Conservation (phyloP, 164 flowering plant species). For the Stephania yunnanensis region DNA sequence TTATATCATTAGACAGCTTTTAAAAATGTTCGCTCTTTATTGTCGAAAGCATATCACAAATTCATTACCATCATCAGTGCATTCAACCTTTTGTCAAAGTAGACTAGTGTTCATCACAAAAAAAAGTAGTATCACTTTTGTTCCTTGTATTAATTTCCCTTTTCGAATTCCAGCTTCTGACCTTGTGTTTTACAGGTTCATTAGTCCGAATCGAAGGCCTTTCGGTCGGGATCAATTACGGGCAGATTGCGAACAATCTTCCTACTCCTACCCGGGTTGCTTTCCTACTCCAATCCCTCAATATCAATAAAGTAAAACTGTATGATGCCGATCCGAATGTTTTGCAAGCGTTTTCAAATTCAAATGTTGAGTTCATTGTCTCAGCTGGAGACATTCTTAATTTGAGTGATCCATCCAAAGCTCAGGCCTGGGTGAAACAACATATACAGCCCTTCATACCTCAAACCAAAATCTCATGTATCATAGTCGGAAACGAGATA, state of each 20-base stretch:
- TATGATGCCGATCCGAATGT: conserved; percentile 79
- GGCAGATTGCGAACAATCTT: conserved; percentile 73
- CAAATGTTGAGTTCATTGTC: conserved; percentile 63
- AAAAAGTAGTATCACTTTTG: background rate
- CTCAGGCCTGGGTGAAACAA: conserved; percentile 54
- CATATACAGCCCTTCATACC: conserved; percentile 44
- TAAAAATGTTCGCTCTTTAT: background rate
- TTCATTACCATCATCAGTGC: background rate
- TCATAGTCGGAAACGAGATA: conserved; percentile 74
- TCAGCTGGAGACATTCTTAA: conserved; percentile 47
- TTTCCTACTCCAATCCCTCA: conserved; percentile 45
- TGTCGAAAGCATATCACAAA: background rate
- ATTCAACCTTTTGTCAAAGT: background rate
- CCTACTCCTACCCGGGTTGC: conserved; percentile 61
- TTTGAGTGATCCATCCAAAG: conserved; percentile 49
- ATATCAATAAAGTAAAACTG: conserved; percentile 56
- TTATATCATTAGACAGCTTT: background rate
- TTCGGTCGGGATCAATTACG: conserved; percentile 72
- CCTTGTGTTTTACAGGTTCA: conserved; percentile 28
- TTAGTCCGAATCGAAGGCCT: conserved; percentile 20
- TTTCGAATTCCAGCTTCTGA: background rate
- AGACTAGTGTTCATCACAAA: background rate
- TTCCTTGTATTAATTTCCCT: background rate
- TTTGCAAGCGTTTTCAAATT: conserved; percentile 51
- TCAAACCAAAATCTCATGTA: conserved; percentile 51